phyloP scores from a whole-genome alignment of 106 monocot species.

The Dendrobium nobile region DNA sequence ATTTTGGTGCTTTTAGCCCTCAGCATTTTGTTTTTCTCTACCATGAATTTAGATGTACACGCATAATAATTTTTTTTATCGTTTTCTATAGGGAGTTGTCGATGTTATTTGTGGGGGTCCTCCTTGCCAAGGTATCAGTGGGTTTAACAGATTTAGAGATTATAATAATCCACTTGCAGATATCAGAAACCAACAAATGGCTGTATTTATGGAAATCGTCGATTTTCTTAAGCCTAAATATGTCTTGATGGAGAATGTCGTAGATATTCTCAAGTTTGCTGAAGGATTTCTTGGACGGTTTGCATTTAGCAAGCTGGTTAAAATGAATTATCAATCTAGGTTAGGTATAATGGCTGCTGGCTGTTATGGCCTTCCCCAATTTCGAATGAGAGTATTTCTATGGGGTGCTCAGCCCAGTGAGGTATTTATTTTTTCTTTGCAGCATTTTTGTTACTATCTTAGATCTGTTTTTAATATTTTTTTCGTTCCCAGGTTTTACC shows the following conservation, averaged over 20 bases:
- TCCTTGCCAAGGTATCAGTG: constrained; percentile 92
- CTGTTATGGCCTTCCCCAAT: constrained; percentile 21
- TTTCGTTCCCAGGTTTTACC: constrained; percentile 8
- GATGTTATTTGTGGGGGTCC: constrained; percentile 97
- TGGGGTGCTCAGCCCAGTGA: constrained; percentile 18
- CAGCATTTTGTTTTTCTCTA: not conserved
- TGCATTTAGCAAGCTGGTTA: constrained; percentile 55
- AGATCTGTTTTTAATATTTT: not conserved
- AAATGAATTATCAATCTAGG: constrained; percentile 23
- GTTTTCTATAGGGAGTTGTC: constrained; percentile 36
- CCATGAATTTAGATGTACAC: not conserved
- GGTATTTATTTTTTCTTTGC: not conserved
- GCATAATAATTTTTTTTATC: not conserved
- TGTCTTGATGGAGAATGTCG: constrained; percentile 98
- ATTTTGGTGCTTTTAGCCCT: not conserved
- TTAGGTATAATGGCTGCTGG: constrained; percentile 26
- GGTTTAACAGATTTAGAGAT: constrained; percentile 80
- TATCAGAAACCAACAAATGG: constrained; percentile 66
- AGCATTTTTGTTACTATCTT: not conserved
- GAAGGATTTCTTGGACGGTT: constrained; percentile 66
- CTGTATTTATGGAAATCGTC: constrained; percentile 79
- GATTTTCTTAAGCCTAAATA: constrained; percentile 66
- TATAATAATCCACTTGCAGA: constrained; percentile 48
- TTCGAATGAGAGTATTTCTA: constrained; percentile 23
- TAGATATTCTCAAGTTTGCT: constrained; percentile 82